phyloP scores from a whole-genome alignment of 768 basidiomycete species.

The Tricholoma flavovirens region DNA sequence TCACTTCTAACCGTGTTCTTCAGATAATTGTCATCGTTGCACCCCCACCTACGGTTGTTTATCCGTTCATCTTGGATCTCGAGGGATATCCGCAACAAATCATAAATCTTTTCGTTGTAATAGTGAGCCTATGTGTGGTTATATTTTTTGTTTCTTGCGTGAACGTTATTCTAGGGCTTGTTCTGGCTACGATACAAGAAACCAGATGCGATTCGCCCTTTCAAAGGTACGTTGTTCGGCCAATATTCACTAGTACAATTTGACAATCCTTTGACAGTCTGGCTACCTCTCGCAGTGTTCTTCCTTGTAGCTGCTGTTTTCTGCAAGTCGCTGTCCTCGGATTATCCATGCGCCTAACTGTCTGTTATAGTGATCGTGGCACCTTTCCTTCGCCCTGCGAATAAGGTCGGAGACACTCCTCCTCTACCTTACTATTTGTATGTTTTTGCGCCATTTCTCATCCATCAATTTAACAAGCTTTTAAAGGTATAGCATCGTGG shows the following conservation, averaged over 20 bases:
- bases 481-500: too few species aligned
- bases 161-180: conserved; percentile 31
- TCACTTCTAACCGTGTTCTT: too few species aligned
- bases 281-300: neutral
- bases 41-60: neutral
- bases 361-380: conserved; percentile 39
- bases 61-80: neutral
- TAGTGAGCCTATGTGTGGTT: neutral
- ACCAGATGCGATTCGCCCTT: conserved; percentile 42
- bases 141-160: neutral
- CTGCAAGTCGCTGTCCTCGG: neutral
- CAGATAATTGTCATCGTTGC: neutral
- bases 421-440: conserved; percentile 55
- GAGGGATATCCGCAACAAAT: neutral
- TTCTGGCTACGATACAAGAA: conserved; percentile 52
- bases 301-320: neutral
- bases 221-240: conserved; percentile 36
- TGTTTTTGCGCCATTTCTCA: too few species aligned
- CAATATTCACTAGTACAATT: neutral
- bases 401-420: conserved; percentile 55
- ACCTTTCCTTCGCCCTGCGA: conserved; percentile 50
- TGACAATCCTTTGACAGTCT: neutral
- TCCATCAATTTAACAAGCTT: too few species aligned
- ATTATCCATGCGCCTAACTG: neutral
- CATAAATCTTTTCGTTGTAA: neutral